Evolutionary conservation across 495 filamentous ascomycete species (phyloP).

Genomic region (Xylaria sp.): DNA sequence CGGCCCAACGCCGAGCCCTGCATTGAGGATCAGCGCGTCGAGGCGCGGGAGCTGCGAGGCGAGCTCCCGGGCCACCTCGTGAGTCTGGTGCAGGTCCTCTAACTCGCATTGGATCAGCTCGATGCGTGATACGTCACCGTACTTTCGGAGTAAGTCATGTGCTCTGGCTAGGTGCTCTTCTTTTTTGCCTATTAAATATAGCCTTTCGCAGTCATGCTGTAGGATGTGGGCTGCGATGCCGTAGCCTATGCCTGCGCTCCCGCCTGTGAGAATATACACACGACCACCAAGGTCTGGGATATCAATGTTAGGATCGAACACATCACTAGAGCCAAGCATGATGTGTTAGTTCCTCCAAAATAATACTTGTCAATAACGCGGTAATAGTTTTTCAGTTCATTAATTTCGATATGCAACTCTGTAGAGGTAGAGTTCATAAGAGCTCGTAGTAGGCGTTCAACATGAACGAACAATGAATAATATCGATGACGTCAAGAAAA

Average conservation of each 20-base stretch:
- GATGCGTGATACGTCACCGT: conserved; percentile 47
- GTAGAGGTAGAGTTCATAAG: not conserved
- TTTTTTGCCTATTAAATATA: conserved; percentile 57
- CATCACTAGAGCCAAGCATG: conserved; percentile 48
- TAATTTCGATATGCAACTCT: not conserved
- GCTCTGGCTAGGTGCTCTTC: conserved; percentile 53
- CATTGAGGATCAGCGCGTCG: conserved; percentile 51
- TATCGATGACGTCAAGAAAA: conserved; percentile 13
- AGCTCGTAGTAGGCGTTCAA: not conserved
- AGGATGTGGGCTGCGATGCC: conserved; percentile 60
- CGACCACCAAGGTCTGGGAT: conserved; percentile 36
- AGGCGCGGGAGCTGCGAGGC: conserved; percentile 44
- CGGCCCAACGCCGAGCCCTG: conserved; percentile 48
- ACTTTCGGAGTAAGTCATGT: conserved; percentile 47
- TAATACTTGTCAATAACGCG: not conserved
- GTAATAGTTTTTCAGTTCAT: not conserved
- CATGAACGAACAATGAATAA: not conserved
- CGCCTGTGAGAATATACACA: conserved; percentile 56
- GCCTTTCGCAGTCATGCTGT: conserved; percentile 54
- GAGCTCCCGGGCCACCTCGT: conserved; percentile 48
- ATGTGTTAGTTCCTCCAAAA: not conserved
- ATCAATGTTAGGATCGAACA: conserved; percentile 46
- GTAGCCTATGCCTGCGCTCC: conserved; percentile 51
- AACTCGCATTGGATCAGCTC: conserved; percentile 55
- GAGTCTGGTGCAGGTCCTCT: conserved; percentile 46